Conservation (phyloP, 2,329 filamentous ascomycete species). For the Alternaria burnsii region DNA sequence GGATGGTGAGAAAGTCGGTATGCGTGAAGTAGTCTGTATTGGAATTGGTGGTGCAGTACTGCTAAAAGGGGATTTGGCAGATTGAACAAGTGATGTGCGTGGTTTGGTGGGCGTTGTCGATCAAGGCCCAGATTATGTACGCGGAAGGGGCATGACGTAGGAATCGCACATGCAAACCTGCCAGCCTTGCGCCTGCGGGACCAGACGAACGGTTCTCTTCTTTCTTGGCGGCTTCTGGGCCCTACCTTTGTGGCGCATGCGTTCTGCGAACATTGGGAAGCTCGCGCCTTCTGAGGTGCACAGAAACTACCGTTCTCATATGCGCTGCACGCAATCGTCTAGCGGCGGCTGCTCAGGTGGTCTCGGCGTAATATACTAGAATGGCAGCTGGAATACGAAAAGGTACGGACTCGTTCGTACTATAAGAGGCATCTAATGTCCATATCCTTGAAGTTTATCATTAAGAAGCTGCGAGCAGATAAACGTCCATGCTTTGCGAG, state of each 20-base stretch:
- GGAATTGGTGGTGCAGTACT: conserved; percentile 8
- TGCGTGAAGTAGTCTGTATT: conserved; percentile 6
- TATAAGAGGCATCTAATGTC: background rate
- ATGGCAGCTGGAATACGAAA: background rate
- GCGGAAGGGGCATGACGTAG: conserved; percentile 28
- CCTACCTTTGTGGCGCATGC: conserved; percentile 4
- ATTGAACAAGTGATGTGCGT: conserved; percentile 11
- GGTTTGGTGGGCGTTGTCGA: conserved; percentile 7
- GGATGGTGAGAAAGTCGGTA: background rate
- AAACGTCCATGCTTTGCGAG: conserved; percentile 1
- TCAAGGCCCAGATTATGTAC: conserved; percentile 23
- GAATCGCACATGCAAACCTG: conserved; percentile 19
- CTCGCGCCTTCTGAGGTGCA: background rate
- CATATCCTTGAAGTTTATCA: background rate
- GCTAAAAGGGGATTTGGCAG: conserved; percentile 7
- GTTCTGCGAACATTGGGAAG: background rate
- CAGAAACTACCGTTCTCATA: background rate
- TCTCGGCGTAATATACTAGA: background rate
- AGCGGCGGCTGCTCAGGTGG: background rate
- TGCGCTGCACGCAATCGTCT: background rate
- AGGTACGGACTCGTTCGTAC: background rate
- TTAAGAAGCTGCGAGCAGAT: conserved; percentile 2
- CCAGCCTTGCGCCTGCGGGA: conserved; percentile 17
- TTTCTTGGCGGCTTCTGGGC: conserved; percentile 3
- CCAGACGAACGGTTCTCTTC: conserved; percentile 7